phyloP scores from a whole-genome alignment of 2,329 filamentous ascomycete species.

The Ascochyta lentis region DNA sequence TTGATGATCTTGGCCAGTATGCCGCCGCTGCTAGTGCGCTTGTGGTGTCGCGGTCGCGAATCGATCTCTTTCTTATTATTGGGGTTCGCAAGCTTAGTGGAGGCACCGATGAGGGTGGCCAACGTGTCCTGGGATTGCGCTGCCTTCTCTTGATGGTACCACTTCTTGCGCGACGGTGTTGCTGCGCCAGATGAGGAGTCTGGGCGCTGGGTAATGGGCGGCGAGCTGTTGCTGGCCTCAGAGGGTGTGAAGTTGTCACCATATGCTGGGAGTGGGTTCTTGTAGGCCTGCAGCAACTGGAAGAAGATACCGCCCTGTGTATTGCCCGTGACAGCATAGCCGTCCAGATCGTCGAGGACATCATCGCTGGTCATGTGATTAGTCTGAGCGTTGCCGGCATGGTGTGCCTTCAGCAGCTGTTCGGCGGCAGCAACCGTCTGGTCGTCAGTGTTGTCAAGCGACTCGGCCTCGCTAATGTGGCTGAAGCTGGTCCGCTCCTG shows the following conservation, averaged over 20 bases:
- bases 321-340: slow-evolving; percentile 37
- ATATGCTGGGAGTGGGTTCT: slow-evolving; percentile 26
- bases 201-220: slow-evolving; percentile 11
- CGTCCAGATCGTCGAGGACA: slow-evolving; percentile 22
- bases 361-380: slow-evolving; percentile 12
- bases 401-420: slow-evolving; percentile 32
- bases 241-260: slow-evolving; percentile 13
- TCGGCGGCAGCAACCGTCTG: slow-evolving; percentile 29
- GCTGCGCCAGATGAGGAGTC: slow-evolving; percentile 31
- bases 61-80: slow-evolving; percentile 27
- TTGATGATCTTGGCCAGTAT: slow-evolving; percentile 37
- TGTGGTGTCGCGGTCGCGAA: slow-evolving; percentile 27
- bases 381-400: not conserved
- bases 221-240: slow-evolving; percentile 25
- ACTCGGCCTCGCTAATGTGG: slow-evolving; percentile 24
- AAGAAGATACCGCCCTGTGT: slow-evolving; percentile 41
- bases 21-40: slow-evolving; percentile 32
- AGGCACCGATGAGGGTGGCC: slow-evolving; percentile 39
- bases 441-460: slow-evolving; percentile 17
- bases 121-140: slow-evolving; percentile 39
- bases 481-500: slow-evolving; percentile 19
- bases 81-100: slow-evolving; percentile 38
- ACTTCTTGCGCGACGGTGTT: slow-evolving; percentile 39
- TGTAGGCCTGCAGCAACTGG: slow-evolving; percentile 43
- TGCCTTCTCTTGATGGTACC: slow-evolving; percentile 39